Evolutionary conservation across 768 basidiomycete genomes (phyloP).

Genomic region (Lanmaoa rubissima): DNA sequence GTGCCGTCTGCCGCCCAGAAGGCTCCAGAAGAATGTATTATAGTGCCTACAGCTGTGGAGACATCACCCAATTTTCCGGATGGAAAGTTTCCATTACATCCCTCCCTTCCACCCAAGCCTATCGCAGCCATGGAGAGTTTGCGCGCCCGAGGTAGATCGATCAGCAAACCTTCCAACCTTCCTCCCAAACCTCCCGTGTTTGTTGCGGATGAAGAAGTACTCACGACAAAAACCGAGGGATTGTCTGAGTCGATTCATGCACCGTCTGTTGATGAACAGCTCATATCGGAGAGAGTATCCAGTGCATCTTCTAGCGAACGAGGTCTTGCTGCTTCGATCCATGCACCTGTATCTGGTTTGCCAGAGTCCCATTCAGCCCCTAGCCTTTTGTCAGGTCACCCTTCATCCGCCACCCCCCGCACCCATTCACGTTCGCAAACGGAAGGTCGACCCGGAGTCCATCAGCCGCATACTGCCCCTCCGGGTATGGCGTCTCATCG

Average conservation of each 20-base stretch:
- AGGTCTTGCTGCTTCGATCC: conserved; percentile 52
- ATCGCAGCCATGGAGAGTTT: conserved; percentile 23
- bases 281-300: conserved; percentile 15
- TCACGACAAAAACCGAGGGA: conserved; percentile 19
- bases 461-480: conserved; percentile 30
- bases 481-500: conserved; percentile 25
- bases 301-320: conserved; percentile 28
- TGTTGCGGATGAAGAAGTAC: conserved; percentile 12
- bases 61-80: conserved; percentile 8
- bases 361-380: conserved; percentile 40
- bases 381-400: conserved; percentile 32
- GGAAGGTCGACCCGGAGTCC: conserved; percentile 42
- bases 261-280: conserved; percentile 15
- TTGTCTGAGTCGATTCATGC: conserved; percentile 30
- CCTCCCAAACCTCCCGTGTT: conserved; percentile 9
- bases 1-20: conserved; percentile 4
- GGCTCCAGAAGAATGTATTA: conserved; percentile 20
- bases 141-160: conserved; percentile 11
- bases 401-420: conserved; percentile 25
- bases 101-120: conserved; percentile 50
- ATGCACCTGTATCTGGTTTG: conserved; percentile 45
- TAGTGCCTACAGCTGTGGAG: conserved; percentile 8
- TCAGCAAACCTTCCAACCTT: conserved; percentile 12
- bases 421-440: conserved; percentile 58
- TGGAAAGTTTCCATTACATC: conserved; percentile 36